Conservation (phyloP, 176 grass and related monocot species). For the Aegilops longissima region DNA sequence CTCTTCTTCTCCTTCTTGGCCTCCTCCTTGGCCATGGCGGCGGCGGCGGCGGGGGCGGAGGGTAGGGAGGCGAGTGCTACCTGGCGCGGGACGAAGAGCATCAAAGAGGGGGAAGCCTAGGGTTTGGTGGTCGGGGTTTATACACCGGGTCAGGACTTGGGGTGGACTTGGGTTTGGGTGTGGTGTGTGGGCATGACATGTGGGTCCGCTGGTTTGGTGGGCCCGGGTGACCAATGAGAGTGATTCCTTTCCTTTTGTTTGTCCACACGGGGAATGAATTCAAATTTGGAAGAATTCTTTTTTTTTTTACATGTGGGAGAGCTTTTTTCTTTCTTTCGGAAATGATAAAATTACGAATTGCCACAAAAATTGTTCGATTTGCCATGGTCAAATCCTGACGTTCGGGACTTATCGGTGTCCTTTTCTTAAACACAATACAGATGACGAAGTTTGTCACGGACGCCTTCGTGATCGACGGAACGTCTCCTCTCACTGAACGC, state of each 20-base stretch:
- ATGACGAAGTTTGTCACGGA: too few species aligned
- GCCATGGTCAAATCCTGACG: too few species aligned
- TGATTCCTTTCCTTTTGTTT: neutral
- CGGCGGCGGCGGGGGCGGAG: neutral
- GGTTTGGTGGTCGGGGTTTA: constrained; percentile 33
- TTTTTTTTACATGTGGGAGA: too few species aligned
- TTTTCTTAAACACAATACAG: too few species aligned
- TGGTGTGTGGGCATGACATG: neutral
- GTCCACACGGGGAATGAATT: neutral
- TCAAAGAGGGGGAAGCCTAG: constrained; percentile 20
- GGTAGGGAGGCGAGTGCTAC: constrained; percentile 29
- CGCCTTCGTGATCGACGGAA: too few species aligned
- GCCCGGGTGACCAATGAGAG: neutral
- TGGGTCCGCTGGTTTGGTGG: neutral
- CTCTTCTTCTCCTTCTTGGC: constrained; percentile 49
- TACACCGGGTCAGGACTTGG: neutral
- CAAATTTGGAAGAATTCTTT: neutral
- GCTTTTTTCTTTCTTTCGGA: too few species aligned
- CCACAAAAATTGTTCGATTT: too few species aligned
- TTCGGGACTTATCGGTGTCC: too few species aligned
- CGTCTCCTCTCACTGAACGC: too few species aligned
- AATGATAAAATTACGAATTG: too few species aligned
- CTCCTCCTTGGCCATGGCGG: constrained; percentile 49
- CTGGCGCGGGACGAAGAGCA: constrained; percentile 73
- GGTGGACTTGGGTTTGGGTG: too few species aligned